Evolutionary conservation across 2,329 filamentous ascomycete genomes (phyloP), one percentile per base, ranked within the genome.

Genomic region (Xylariaceae sp.): DNA sequence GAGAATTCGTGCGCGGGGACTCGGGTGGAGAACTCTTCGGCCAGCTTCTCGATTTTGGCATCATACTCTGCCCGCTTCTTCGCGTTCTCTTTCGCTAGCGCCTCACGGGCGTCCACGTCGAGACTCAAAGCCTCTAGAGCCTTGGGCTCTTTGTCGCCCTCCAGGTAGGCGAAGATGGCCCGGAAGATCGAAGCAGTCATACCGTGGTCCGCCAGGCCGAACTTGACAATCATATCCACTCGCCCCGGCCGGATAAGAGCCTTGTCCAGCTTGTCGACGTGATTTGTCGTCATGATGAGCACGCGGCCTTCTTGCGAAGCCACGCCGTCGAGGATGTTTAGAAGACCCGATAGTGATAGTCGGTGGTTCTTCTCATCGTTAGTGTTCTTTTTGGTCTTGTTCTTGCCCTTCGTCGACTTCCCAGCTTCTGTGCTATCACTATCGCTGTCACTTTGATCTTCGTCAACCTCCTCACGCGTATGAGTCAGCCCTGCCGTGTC

Each of bases 251-350:
- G 73, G 41, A 79, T 76, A 13, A 80, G 63, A 0, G 76, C 76
- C 41, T 70, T 70, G 58, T 78, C 75, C 7, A 78, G 64, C 47
- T 73, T 74, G 41, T 78, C 72, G 0, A 75, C 34, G 51, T 77
- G 72, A 45, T 79, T 79, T n/a, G 75, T 78, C 3, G 75, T 79
- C 75, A 78, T 79, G 53, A 79, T 70, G 11, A 79, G 63, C 5
- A 78, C 64, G n/a, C 74, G 68, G 5, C 75, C 74, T 49, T 80
- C 75, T 42, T 77, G 72, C 7, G 73, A 76, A 13, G 73, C 73
- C 5, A 79, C 75, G 24, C 86, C 83, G 46, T 93, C 84, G 25
- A 92, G 78, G 29, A 84, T 81, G 57, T 92, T 92, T 30, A 92
- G 73, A 2, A 92, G 65, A 0, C 83, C 83, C 0, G 83, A 87